Evolutionary conservation across 1,284 basidiomycete species (phyloP), one percentile per base, ranked within the genome.

Genomic region (Ceratobasidium sp.): DNA sequence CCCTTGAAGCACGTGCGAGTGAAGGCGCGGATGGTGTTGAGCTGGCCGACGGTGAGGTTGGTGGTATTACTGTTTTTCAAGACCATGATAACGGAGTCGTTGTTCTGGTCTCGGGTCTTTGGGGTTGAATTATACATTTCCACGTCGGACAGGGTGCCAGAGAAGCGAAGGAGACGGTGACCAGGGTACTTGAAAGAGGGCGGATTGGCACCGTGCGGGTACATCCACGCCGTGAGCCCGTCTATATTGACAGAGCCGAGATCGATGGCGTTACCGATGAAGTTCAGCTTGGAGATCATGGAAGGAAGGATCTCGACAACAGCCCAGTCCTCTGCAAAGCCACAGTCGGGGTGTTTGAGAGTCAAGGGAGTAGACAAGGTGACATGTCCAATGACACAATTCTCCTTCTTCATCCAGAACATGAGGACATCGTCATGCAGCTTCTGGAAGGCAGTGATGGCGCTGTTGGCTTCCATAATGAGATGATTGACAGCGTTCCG

Each of bases 11-110:
- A 74, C 21, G 6, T 3, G n/a, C 61, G 43, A 18, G 32, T 21
- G 39, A 74, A 41, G 1, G 73, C 64, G 45, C 71, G 58, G 36
- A 72, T 74, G 23, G 59, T 41, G 73, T 72, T 74, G n/a, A 74
- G 50, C 50, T 43, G 71, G 32, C 73, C 71, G 26, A 74, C 61
- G 2, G 60, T 65, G 2, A 74, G 52, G 53, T 39, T 60, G 36
- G 73, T 67, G 45, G 71, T 39, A 34, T n/a, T n/a, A 9, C 73
- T 71, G 28, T 30, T 16, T 61, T 72, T 72, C 50, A 74, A 43
- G 39, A 69, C 73, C 71, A 74, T 74, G 23, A 74, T 74, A 30
- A 10, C 23, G 0, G 71, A 61, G 52, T 67, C 52, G 43, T 72
- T 34, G 71, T 74, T 55, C 45, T 72, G 2, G 39, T 74, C n/a